Evolutionary conservation across 805 yeast genomes (phyloP).

Genomic region (Metschnikowia cubensis): DNA sequence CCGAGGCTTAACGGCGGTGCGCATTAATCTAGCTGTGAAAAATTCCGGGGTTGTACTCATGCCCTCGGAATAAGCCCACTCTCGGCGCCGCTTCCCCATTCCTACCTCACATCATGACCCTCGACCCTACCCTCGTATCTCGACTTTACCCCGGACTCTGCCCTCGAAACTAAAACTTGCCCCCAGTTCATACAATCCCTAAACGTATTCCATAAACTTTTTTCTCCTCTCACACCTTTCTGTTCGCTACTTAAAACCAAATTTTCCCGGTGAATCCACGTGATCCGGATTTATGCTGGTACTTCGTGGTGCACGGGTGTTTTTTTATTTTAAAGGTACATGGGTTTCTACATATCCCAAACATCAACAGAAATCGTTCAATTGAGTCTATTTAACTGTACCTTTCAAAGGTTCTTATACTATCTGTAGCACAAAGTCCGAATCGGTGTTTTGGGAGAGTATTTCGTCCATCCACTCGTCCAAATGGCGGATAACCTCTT

Average conservation of each 20-base stretch:
- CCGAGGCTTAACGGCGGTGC: slow-evolving; percentile 3
- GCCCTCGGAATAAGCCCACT: background rate
- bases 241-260: too few relatives aligned
- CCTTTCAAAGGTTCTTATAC: background rate
- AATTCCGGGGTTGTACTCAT: background rate
- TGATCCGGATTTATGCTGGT: too few relatives aligned
- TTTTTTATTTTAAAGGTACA: background rate
- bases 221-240: too few relatives aligned
- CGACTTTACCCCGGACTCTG: too few relatives aligned
- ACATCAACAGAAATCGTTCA: background rate
- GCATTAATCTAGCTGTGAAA: background rate
- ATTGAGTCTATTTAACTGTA: background rate
- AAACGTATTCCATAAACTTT: too few relatives aligned
- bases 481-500: background rate
- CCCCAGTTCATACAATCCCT: too few relatives aligned
- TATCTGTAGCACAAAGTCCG: background rate
- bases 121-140: too few relatives aligned
- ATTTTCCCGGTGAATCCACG: too few relatives aligned
- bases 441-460: background rate
- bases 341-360: background rate
- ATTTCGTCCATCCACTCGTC: slow-evolving; percentile 4
- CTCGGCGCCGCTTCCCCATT: background rate
- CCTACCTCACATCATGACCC: too few relatives aligned
- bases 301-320: too few relatives aligned
- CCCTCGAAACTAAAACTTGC: too few relatives aligned